Conservation (phyloP, 1,284 basidiomycete genomes). For the Leccinum fallax region DNA sequence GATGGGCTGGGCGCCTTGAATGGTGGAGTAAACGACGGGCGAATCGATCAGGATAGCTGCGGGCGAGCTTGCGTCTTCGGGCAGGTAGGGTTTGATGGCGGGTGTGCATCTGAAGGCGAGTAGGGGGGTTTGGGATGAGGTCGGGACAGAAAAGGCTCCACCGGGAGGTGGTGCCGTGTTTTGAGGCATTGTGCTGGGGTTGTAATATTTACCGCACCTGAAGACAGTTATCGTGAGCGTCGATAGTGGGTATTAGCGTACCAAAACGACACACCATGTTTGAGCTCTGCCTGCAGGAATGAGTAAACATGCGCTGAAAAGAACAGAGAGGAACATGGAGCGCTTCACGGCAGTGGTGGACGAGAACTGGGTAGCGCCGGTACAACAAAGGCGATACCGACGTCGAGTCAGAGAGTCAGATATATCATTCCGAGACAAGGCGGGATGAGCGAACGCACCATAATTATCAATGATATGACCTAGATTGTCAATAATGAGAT, state of each 20-base stretch:
- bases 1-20: slow-evolving; percentile 26
- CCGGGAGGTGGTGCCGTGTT: slow-evolving; percentile 28
- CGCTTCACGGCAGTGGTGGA: slow-evolving; percentile 8
- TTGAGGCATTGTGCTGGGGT: slow-evolving; percentile 28
- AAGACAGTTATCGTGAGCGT: slow-evolving; percentile 1
- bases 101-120: slow-evolving; percentile 33
- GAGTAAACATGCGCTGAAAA: slow-evolving; percentile 23
- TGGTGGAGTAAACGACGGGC: slow-evolving; percentile 28
- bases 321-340: slow-evolving; percentile 9
- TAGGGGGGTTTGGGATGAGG: slow-evolving; percentile 24
- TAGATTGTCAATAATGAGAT: neutral
- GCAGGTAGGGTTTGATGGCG: slow-evolving; percentile 33
- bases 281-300: slow-evolving; percentile 25
- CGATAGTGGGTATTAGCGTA: neutral
- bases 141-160: slow-evolving; percentile 24
- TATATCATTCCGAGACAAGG: neutral
- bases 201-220: slow-evolving; percentile 36
- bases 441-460: slow-evolving; percentile 4
- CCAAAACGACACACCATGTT: slow-evolving; percentile 36
- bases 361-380: neutral
- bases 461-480: neutral
- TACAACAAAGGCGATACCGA: neutral
- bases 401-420: neutral
- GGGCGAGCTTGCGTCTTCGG: slow-evolving; percentile 27
- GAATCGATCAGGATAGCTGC: slow-evolving; percentile 31